These are phyloP conservation scores for Clonostachys solani DNA, from an alignment of 2,329 filamentous ascomycete species.

Conservation along the genomic window DNA sequence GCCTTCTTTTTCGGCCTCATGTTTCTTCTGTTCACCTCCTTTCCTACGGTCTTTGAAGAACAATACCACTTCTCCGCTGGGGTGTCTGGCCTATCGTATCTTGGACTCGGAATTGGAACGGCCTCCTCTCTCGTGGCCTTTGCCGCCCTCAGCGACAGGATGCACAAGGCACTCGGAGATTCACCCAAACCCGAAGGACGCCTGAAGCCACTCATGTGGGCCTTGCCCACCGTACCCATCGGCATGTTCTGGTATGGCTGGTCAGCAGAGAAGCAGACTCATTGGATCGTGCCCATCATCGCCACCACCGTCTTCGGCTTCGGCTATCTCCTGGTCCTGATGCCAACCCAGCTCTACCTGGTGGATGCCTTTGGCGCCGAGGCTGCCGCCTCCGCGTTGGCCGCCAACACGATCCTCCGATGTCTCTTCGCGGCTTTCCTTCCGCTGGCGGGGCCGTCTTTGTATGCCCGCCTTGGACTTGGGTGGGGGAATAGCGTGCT, in stretches of 20 bases:
- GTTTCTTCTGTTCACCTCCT: conserved; percentile 37
- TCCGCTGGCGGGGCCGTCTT: conserved; percentile 27
- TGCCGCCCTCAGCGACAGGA: conserved; percentile 16
- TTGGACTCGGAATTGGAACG: conserved; percentile 34
- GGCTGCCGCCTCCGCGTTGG: conserved; percentile 30
- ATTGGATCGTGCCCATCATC: conserved; percentile 58
- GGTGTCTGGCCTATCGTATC: conserved; percentile 39
- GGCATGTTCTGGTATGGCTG: conserved; percentile 48
- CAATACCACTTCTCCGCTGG: conserved; percentile 45
- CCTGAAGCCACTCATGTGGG: conserved; percentile 39
- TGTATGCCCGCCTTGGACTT: conserved; percentile 30
- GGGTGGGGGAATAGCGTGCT: conserved; percentile 38
- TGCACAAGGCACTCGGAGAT: conserved; percentile 15
- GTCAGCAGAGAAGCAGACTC: conserved; percentile 31
- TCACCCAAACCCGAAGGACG: conserved; percentile 26
- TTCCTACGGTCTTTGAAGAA: conserved; percentile 29
- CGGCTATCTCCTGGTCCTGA: conserved; percentile 24
- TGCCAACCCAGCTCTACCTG: conserved; percentile 42
- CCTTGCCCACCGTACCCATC: conserved; percentile 38
- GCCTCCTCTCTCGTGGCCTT: conserved; percentile 41
- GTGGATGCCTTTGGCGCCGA: conserved; percentile 43
- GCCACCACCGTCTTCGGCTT: conserved; percentile 44
- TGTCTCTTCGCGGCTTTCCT: conserved; percentile 30
- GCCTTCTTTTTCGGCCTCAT: conserved; percentile 52
- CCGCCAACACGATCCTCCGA: conserved; percentile 29